phyloP scores from a whole-genome alignment of 306 rosid genomes.

The Casuarina equisetifolia region DNA sequence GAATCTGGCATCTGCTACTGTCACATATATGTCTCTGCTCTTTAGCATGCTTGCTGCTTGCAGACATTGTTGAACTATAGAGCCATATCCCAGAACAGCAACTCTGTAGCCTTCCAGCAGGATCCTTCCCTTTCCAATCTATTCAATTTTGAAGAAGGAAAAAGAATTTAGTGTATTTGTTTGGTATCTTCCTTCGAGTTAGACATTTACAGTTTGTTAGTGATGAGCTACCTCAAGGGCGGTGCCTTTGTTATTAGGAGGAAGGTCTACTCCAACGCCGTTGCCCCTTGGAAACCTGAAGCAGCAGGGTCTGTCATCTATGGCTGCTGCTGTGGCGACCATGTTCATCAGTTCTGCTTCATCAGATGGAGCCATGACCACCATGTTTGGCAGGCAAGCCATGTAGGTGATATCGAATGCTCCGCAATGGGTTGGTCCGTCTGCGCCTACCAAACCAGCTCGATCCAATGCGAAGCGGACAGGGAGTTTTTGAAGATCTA shows the following conservation, averaged over 20 bases:
- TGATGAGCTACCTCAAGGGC: slow-evolving; percentile 71
- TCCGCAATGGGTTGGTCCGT: slow-evolving; percentile 97
- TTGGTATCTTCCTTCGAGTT: neutral
- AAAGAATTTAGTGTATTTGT: slow-evolving; percentile 2
- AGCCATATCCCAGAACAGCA: slow-evolving; percentile 81
- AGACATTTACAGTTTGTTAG: neutral
- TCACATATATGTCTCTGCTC: slow-evolving; percentile 46
- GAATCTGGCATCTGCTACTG: slow-evolving; percentile 93
- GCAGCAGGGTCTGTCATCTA: slow-evolving; percentile 96
- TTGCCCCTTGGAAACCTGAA: slow-evolving; percentile 93
- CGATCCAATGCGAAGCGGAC: slow-evolving; percentile 90
- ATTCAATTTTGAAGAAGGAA: slow-evolving; percentile 19
- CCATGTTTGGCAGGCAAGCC: slow-evolving; percentile 98
- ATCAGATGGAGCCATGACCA: slow-evolving; percentile 96
- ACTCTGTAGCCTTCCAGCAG: slow-evolving; percentile 67
- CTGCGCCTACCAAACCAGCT: slow-evolving; percentile 95
- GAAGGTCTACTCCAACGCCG: slow-evolving; percentile 71
- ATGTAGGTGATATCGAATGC: slow-evolving; percentile 88
- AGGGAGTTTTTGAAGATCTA: slow-evolving; percentile 87
- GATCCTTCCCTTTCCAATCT: slow-evolving; percentile 89
- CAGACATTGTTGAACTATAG: slow-evolving; percentile 66
- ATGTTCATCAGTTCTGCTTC: slow-evolving; percentile 94
- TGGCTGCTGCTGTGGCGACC: slow-evolving; percentile 87
- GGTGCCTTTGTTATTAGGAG: slow-evolving; percentile 66
- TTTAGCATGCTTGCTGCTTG: slow-evolving; percentile 67